Evolutionary conservation across 805 yeast genomes (phyloP).

Genomic region (Debaryomyces castellii): DNA sequence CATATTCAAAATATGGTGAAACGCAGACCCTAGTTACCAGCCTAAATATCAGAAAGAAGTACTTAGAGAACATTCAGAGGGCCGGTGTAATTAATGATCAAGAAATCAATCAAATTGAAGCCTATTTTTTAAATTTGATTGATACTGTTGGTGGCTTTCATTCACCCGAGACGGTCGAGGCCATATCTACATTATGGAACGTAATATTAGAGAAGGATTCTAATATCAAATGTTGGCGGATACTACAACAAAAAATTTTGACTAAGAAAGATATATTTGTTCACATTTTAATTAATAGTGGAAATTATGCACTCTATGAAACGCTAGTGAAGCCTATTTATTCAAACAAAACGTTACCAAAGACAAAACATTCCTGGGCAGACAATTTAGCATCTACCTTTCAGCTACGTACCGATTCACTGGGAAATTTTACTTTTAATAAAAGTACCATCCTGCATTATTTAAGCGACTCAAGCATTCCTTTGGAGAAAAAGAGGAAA

Average conservation of each 20-base stretch:
- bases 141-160: constrained; percentile 22
- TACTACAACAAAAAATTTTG: constrained; percentile 17
- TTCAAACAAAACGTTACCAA: background rate
- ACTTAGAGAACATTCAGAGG: constrained; percentile 12
- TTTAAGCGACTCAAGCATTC: constrained; percentile 10
- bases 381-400: constrained; percentile 24
- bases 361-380: constrained; percentile 15
- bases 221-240: constrained; percentile 1
- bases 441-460: constrained; percentile 10
- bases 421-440: constrained; percentile 11
- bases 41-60: constrained; percentile 5
- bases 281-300: constrained; percentile 27
- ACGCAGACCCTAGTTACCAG: constrained; percentile 1
- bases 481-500: constrained; percentile 18
- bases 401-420: constrained; percentile 14
- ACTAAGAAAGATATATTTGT: constrained; percentile 18
- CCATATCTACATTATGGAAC: constrained; percentile 25
- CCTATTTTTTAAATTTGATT: constrained; percentile 19
- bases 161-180: constrained; percentile 11
- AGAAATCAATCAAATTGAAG: constrained; percentile 13
- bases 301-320: constrained; percentile 21
- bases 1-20: background rate
- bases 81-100: background rate
- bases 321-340: constrained; percentile 17
- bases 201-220: constrained; percentile 12